Evolutionary conservation across 2,329 filamentous ascomycete genomes (phyloP), one percentile per base, ranked within the genome.

Genomic region (Epichloe sylvatica): DNA sequence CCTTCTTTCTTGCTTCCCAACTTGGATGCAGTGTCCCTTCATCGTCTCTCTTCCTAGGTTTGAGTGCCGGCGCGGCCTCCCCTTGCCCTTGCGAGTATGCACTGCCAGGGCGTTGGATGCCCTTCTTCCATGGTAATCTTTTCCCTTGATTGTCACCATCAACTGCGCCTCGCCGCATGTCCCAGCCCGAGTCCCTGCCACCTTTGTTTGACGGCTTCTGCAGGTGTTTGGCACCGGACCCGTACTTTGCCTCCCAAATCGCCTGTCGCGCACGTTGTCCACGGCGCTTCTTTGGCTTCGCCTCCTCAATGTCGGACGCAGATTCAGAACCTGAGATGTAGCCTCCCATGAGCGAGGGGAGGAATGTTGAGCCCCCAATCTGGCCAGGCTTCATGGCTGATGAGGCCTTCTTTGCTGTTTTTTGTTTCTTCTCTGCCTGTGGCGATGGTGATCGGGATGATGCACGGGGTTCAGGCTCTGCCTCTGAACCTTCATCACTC

Each of bases 241-340:
- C 85, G 62, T 75, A 91, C 61, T 90, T 91, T 68, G 86, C 83
- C 69, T 91, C 86, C 71, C 81, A 85, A 51, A 92, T 84, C 23
- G 81, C 78, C 61, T 86, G 84, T 8, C 86, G 78, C n/a, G 83
- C 84, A 41, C 81, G 76, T 66, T 94, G 86, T 3, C 86, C 86
- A 21, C 84, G 75, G 59, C 91, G 90, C 66, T 89, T 90, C 57
- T 79, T 78, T 0, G 73, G 66, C 1, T 71, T 71, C 5, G 76
- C 77, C 2, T 73, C 64, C 47, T 88, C 84, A 21, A 86, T 69
- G 54, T 85, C 82, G 0, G 82, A 84, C 6, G 76, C 77, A 0
- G 76, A 79, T 56, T 86, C 84, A 8, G 82, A 86, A 44, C 84
- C 85, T 2, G 84, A 88, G 58, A 86, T 77, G 67, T 91, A 94